Conservation (phyloP, 345 rosid species). For the Citrus maxima region DNA sequence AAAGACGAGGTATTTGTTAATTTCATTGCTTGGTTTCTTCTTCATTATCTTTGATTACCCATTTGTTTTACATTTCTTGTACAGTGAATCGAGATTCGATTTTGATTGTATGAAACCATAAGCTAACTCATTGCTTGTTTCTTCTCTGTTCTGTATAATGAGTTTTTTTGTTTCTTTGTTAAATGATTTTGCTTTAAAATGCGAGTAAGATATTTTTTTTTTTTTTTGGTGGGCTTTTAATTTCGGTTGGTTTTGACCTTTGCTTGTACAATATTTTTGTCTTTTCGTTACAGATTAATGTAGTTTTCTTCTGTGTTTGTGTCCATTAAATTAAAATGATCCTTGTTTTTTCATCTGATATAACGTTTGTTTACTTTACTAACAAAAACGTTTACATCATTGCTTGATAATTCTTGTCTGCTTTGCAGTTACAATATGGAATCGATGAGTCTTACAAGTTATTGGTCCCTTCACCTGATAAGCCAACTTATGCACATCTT, state of each 20-base stretch:
- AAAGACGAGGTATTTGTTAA: conserved; percentile 33
- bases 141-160: not conserved
- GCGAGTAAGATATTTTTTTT: not conserved
- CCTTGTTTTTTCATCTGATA: not conserved
- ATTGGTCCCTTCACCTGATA: conserved; percentile 40
- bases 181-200: not conserved
- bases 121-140: not conserved
- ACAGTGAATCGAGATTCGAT: not conserved
- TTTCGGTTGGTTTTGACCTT: not conserved
- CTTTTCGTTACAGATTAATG: not conserved
- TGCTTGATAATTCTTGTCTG: not conserved
- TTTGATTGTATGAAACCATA: not conserved
- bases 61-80: not conserved
- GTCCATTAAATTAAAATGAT: not conserved
- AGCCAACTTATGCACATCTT: conserved; percentile 45
- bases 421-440: conserved; percentile 60
- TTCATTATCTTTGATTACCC: not conserved
- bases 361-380: not conserved
- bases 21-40: not conserved
- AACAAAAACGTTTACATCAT: not conserved
- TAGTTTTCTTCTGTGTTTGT: not conserved
- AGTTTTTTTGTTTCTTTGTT: not conserved
- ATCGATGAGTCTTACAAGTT: conserved; percentile 64
- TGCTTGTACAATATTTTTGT: not conserved
- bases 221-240: not conserved